Evolutionary conservation across 306 rosid genomes (phyloP), one percentile per base, ranked within the genome.

Genomic region (Rosa rugosa): DNA sequence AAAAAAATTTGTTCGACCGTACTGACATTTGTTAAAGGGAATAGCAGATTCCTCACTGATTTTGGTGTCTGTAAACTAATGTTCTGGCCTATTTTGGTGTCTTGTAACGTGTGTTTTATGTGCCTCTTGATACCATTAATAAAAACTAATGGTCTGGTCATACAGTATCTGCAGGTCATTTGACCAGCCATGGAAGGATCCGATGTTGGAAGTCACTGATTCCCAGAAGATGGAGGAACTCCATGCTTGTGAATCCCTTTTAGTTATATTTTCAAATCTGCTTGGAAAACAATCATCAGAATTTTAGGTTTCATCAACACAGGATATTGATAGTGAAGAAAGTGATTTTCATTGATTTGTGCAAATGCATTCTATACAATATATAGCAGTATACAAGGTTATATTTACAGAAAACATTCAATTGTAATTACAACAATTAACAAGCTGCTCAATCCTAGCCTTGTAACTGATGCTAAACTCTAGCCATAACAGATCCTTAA

Each of bases 151-250:
- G 54, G 18, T 57, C 71, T 71, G 44, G 76, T 74, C 59, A 41
- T 79, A 8, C 42, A 67, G 49, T 70, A 60, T 71, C 42, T 75
- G 64, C 88, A 91, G 97, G 98, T 81, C 98, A 63, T 90, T 83
- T 89, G 72, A 87, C 80, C 86, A 80, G 85, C 91, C 91, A 75
- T 88, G 93, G 94, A 82, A 82, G 82, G 96, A 92, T 79, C 83
- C 51, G 36, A 76, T 86, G 0, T 69, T 70, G 87, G 91, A 85
- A 75, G 62, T 64, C 27, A 85, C 77, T 34, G 84, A 88, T 69
- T 75, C 77, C 22, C 88, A 90, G 83, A 89, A 76, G 83, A 79
- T 90, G 84, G 98, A 84, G 40, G 97, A 91, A 89, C 83, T 88
- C 80, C 96, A 91, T 82, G 90, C 96, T 76, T 88, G 97, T 75